phyloP scores from a whole-genome alignment of 768 basidiomycete genomes.

The Scleroderma citrinum region DNA sequence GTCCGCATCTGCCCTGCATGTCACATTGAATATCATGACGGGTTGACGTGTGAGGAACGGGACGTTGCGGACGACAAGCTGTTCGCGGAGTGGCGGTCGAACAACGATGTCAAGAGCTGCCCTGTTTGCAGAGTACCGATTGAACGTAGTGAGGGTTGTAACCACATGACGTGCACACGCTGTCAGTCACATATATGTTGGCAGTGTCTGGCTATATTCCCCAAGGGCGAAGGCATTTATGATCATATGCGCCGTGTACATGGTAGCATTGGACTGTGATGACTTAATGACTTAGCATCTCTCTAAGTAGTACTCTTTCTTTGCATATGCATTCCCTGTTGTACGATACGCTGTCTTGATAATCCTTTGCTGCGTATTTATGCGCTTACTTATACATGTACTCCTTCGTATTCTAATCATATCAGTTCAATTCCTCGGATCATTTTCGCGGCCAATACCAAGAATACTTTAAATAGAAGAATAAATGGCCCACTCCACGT shows the following conservation, averaged over 20 bases:
- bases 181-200: slow-evolving; percentile 80
- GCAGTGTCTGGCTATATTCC: slow-evolving; percentile 71
- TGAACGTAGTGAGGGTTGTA: slow-evolving; percentile 70
- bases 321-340: not conserved
- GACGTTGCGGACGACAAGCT: slow-evolving; percentile 46
- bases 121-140: slow-evolving; percentile 67
- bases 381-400: slow-evolving; percentile 1
- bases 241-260: slow-evolving; percentile 67
- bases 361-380: not conserved
- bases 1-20: slow-evolving; percentile 64
- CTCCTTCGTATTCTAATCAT: not conserved
- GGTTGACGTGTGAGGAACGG: slow-evolving; percentile 55
- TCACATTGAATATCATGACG: slow-evolving; percentile 56
- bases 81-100: slow-evolving; percentile 59
- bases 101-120: slow-evolving; percentile 67
- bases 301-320: not conserved
- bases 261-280: slow-evolving; percentile 51
- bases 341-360: not conserved
- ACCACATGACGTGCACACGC: slow-evolving; percentile 74
- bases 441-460: not conserved
- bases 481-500: not conserved
- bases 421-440: not conserved
- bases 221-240: slow-evolving; percentile 65
- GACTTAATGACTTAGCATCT: slow-evolving; percentile 1
- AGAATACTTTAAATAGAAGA: not conserved